A percentile compares a stretch with the other conserved stretches of the same genome.
Evolutionary conservation across 78 protist genomes (phyloP).

Genomic region (Monocercomonoides exilis): DNA sequence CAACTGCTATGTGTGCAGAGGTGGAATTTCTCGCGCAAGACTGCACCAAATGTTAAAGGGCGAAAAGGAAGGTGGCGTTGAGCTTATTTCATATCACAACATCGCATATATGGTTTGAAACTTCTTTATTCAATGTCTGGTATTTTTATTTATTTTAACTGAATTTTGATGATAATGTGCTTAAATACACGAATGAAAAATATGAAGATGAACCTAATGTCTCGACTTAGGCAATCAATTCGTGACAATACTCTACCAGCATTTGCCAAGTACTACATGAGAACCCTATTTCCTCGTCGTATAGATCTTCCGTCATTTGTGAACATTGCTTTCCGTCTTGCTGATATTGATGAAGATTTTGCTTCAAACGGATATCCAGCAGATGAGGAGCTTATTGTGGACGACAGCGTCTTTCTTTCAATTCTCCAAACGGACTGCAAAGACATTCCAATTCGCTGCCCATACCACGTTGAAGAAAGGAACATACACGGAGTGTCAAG

Average conservation of each 20-base stretch:
- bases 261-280: neutral
- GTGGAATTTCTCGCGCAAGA: neutral
- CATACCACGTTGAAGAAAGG: neutral
- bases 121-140: too few species aligned
- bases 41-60: neutral
- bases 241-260: neutral
- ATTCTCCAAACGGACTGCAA: neutral
- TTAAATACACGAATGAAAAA: too few species aligned
- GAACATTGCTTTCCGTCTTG: neutral
- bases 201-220: neutral
- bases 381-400: neutral
- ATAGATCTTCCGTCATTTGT: neutral
- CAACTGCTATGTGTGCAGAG: neutral
- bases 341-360: neutral
- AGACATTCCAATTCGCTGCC: neutral
- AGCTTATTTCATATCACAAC: conserved; percentile 10
- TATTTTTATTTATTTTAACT: too few species aligned
- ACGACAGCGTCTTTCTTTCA: neutral
- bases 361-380: neutral
- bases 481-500: neutral
- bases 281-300: neutral
- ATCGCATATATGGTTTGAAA: neutral
- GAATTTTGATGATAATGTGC: too few species aligned
- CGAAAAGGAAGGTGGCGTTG: neutral
- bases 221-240: neutral